phyloP scores from a whole-genome alignment of 2,329 filamentous ascomycete genomes.

The Diaporthe sp. region DNA sequence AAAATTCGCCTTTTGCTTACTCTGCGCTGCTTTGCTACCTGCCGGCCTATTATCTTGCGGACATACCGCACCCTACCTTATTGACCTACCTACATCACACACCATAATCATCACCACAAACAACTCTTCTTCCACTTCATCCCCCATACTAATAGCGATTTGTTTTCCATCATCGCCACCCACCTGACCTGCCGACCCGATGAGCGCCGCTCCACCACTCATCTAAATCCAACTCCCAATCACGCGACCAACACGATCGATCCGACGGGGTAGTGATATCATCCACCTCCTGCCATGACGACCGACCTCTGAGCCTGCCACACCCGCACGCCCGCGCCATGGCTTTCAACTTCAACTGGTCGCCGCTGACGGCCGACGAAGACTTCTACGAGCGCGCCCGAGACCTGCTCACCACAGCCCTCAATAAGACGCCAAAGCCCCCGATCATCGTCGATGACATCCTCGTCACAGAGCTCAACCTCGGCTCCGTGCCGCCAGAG shows the following conservation, averaged over 20 bases:
- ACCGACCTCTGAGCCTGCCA: conserved; percentile 54
- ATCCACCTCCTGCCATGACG: conserved; percentile 41
- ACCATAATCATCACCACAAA: conserved; percentile 3
- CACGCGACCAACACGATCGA: conserved; percentile 16
- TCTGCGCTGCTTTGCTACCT: not conserved
- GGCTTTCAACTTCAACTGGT: conserved; percentile 99
- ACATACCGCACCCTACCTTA: conserved; percentile 12
- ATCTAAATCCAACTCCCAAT: not conserved
- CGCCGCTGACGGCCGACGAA: conserved; percentile 95
- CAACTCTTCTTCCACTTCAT: not conserved
- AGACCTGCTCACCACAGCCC: conserved; percentile 91
- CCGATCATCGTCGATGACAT: conserved; percentile 99
- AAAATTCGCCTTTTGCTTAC: conserved; percentile 27
- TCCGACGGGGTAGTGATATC: conserved; percentile 23
- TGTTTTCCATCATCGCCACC: not conserved
- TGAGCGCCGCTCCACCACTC: conserved; percentile 15
- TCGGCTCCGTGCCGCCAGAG: conserved; percentile 93
- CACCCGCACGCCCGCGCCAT: conserved; percentile 63
- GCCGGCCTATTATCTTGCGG: conserved; percentile 28
- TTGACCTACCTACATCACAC: not conserved
- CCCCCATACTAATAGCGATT: not conserved
- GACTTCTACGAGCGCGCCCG: conserved; percentile 90
- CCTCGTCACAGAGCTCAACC: conserved; percentile 96
- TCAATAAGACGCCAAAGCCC: conserved; percentile 98
- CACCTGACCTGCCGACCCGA: not conserved